These are phyloP conservation scores for Ceratocystis harringtonii DNA, from an alignment of 2,329 filamentous ascomycete species.

Conservation along the genomic window DNA sequence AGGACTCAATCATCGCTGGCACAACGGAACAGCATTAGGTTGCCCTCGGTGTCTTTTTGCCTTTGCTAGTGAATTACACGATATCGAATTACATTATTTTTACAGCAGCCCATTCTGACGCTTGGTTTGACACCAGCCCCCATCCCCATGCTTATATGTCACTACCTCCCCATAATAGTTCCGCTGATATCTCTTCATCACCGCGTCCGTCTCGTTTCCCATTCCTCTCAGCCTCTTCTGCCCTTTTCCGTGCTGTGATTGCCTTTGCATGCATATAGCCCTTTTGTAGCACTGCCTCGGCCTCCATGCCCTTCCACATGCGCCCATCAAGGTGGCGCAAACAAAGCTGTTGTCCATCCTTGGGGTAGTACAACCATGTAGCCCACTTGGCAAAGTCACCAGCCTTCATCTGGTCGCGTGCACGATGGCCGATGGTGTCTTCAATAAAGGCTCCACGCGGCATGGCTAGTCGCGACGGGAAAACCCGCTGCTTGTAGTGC, in stretches of 20 bases:
- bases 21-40: slow-evolving; percentile 4
- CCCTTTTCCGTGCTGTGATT: slow-evolving; percentile 5
- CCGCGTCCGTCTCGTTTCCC: background rate
- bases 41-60: background rate
- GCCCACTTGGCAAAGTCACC: slow-evolving; percentile 38
- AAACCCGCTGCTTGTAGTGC: slow-evolving; percentile 37
- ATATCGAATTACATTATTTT: background rate
- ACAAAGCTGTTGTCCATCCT: slow-evolving; percentile 31
- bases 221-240: background rate
- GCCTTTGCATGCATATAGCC: slow-evolving; percentile 3
- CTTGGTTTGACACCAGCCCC: background rate
- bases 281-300: slow-evolving; percentile 4
- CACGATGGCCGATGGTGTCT: slow-evolving; percentile 39
- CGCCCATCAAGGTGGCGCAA: slow-evolving; percentile 37
- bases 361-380: slow-evolving; percentile 40
- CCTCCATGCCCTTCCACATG: slow-evolving; percentile 30
- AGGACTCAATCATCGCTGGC: background rate
- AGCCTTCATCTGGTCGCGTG: slow-evolving; percentile 41
- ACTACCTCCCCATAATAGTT: background rate
- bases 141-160: background rate
- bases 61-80: background rate
- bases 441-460: slow-evolving; percentile 40
- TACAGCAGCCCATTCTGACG: background rate
- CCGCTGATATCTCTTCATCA: background rate
- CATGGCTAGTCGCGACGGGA: slow-evolving; percentile 35